A percentile compares a stretch with the other conserved stretches of the same genome.
phyloP scores from a whole-genome alignment of 139 green algal species.

The Parachlorella kessleri region DNA sequence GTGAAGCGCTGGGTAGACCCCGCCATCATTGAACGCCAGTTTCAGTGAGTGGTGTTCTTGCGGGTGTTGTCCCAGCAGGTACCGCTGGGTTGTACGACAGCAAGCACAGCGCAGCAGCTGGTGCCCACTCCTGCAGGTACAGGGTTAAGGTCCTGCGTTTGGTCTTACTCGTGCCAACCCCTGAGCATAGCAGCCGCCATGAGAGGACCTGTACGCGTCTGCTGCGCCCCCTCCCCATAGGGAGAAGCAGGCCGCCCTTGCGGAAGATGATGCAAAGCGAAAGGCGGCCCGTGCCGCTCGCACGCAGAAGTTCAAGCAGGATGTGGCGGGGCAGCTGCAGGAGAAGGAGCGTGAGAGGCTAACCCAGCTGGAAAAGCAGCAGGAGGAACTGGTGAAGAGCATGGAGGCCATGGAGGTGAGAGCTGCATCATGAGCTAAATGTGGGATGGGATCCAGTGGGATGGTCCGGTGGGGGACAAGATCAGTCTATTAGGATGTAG shows the following conservation, averaged over 20 bases:
- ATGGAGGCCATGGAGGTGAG: slow-evolving; percentile 28
- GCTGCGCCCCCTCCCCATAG: too few relatives aligned
- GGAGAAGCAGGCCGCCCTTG: slow-evolving; percentile 29
- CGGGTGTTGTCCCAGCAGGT: too few relatives aligned
- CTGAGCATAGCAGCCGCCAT: too few relatives aligned
- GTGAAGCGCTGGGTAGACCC: slow-evolving; percentile 36
- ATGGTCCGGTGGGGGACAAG: too few relatives aligned
- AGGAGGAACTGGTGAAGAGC: slow-evolving; percentile 2
- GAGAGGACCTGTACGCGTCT: too few relatives aligned
- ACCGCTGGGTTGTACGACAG: too few relatives aligned
- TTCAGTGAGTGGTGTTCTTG: slow-evolving; percentile 17
- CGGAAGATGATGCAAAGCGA: slow-evolving; percentile 20
- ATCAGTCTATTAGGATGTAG: too few relatives aligned
- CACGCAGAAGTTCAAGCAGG: slow-evolving; percentile 7
- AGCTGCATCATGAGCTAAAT: too few relatives aligned
- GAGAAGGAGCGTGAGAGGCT: slow-evolving; percentile 13
- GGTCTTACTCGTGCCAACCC: background rate
- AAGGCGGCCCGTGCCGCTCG: background rate
- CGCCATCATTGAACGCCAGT: slow-evolving; percentile 34
- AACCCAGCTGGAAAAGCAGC: slow-evolving; percentile 15
- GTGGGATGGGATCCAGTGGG: too few relatives aligned
- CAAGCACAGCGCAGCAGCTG: too few relatives aligned
- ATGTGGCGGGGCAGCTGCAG: slow-evolving; percentile 14
- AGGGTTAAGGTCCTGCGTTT: background rate
- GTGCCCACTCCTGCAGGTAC: too few relatives aligned